These are phyloP conservation scores for Citrus inodora DNA, from an alignment of 345 rosid species.

Conservation along the genomic window DNA sequence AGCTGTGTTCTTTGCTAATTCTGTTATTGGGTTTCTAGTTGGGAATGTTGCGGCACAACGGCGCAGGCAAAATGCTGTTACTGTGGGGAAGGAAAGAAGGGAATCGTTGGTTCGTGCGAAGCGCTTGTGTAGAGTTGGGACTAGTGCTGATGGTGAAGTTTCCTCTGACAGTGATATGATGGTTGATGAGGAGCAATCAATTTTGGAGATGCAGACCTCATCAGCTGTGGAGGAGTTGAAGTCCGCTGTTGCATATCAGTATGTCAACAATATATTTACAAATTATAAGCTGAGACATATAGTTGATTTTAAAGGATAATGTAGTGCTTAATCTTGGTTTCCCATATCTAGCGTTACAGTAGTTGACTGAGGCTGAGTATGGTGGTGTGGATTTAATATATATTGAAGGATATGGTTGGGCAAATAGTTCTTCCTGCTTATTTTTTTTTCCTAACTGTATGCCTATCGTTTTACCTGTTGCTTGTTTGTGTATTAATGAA, in stretches of 20 bases:
- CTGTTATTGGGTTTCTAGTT: slow-evolving; percentile 36
- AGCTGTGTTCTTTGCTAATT: background rate
- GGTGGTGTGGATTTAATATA: background rate
- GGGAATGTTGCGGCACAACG: slow-evolving; percentile 78
- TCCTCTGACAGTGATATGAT: slow-evolving; percentile 57
- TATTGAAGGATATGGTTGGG: background rate
- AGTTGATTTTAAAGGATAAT: background rate
- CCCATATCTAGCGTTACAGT: background rate
- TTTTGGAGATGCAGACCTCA: slow-evolving; percentile 61
- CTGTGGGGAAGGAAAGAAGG: slow-evolving; percentile 88
- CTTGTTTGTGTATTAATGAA: background rate
- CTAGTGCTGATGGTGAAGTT: slow-evolving; percentile 41
- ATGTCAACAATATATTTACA: slow-evolving; percentile 24
- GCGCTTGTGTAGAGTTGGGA: slow-evolving; percentile 78
- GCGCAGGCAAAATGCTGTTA: slow-evolving; percentile 81
- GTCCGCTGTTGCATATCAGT: slow-evolving; percentile 68
- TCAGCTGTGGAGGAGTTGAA: slow-evolving; percentile 74
- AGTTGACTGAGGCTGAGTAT: background rate
- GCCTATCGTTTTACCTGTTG: background rate
- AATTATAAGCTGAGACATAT: background rate
- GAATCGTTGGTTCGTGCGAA: slow-evolving; percentile 82
- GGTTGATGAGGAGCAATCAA: slow-evolving; percentile 71
- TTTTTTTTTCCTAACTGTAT: background rate
- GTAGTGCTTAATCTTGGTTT: no score
- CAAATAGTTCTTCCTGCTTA: background rate